Evolutionary conservation across 345 rosid genomes (phyloP).

Genomic region (Citrus mangshanensis): DNA sequence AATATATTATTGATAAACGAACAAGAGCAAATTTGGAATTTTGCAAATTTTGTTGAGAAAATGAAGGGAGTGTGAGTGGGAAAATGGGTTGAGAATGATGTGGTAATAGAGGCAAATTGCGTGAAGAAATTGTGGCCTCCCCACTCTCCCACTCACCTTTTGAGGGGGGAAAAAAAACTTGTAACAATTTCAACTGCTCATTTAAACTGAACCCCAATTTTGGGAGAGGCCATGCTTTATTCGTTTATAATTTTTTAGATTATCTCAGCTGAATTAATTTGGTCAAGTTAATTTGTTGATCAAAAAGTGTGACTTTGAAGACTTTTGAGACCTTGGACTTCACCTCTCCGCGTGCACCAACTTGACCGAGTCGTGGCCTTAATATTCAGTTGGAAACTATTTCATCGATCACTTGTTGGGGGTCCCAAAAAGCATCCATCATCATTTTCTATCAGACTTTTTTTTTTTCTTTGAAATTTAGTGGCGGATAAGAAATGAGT

Average conservation of each 20-base stretch:
- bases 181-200: not conserved
- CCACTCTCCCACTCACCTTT: not conserved
- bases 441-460: not conserved
- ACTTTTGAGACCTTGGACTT: not conserved
- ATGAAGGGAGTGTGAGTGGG: not conserved
- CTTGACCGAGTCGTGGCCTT: not conserved
- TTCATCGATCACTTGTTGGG: not conserved
- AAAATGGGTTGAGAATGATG: not conserved
- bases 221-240: not conserved
- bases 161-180: not conserved
- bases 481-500: too few species aligned
- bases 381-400: not conserved
- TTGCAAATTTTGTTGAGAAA: not conserved
- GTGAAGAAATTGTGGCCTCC: conserved; percentile 7
- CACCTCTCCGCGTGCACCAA: not conserved
- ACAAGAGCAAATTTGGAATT: not conserved
- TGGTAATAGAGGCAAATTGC: not conserved
- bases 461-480: too few species aligned
- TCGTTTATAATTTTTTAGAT: not conserved
- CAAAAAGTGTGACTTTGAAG: not conserved
- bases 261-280: too few species aligned
- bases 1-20: too few species aligned
- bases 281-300: not conserved
- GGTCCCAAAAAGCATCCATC: not conserved
- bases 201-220: not conserved